Base-by-base conservation (phyloP, 768 basidiomycete genomes). In the Psilocybe azurescens region DNA sequence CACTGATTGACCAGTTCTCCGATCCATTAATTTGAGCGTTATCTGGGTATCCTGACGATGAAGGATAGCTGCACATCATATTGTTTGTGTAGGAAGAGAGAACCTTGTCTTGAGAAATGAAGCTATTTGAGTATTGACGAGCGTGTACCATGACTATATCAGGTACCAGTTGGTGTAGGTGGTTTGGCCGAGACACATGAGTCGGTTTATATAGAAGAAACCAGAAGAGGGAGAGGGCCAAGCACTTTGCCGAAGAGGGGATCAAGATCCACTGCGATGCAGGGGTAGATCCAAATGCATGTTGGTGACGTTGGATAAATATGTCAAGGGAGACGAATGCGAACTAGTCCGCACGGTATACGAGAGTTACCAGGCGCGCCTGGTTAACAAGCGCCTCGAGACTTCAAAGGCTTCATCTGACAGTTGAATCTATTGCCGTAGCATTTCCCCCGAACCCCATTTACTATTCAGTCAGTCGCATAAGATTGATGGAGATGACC, bases 401-500 rank as follows among this genome's bases (percentile, higher is more conserved):
- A 64, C 62, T 53, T 16, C 14, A 39, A 58, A 52, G 62, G 59
- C 65, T 60, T 49, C 60, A 67, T 65, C 64, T 70, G 60, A 57
- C 56, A 59, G 52, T 41, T 58, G 61, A 65, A 69, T 67, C 68
- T 67, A 65, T 53, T 18, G 59, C 70, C 67, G 65, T 63, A 44
- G 59, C 61, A 64, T 64, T 44, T 46, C 66, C 64, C 60, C 63
- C 59, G 41, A 63, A 60, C 69, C 59, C 62, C 65, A 70, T 68
- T 70, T 52, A 59, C 59, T 39, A 61, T 30, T 49, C 49, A 58
- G 59, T 52, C 59, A 29, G 50, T 54, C 44, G 38, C 11, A 18
- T 18, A 50, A 67, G 70, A 69, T 71, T 71, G 70, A 71, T 71
- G 66, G 49, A 66, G 65, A 69, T 67, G 52, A n/a, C 52, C 52